Conservation (phyloP, 75 land plant genomes). For the Selaginella moellendorffii region DNA sequence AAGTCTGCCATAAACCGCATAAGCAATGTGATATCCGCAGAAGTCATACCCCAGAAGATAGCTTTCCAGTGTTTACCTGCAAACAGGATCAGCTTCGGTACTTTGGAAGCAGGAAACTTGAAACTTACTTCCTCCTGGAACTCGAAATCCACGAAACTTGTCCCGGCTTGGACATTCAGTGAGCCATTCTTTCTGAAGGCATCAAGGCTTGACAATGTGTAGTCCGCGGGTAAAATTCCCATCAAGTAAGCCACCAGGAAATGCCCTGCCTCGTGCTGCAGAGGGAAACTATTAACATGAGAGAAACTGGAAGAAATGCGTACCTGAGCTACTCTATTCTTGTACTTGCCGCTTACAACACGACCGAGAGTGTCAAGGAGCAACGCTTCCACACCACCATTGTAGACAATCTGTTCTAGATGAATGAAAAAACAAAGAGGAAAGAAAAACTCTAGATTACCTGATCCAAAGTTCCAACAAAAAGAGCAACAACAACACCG, state of each 20-base stretch:
- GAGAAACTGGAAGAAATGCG: not conserved
- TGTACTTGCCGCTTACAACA: constrained; percentile 53
- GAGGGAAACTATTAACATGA: too few relatives aligned
- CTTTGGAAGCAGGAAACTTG: not conserved
- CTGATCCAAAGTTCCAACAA: constrained; percentile 52
- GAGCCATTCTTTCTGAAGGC: constrained; percentile 62
- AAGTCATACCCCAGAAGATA: constrained; percentile 35
- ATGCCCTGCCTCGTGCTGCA: constrained; percentile 93
- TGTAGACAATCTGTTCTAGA: constrained; percentile 45
- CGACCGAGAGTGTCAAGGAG: constrained; percentile 73
- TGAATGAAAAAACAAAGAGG: too few relatives aligned
- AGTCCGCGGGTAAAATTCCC: constrained; percentile 72
- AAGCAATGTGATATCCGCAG: not conserved
- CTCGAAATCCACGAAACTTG: constrained; percentile 77
- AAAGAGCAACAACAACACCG: constrained; percentile 34
- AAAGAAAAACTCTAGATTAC: too few relatives aligned
- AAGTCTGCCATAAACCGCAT: constrained; percentile 27
- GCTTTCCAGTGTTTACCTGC: constrained; percentile 47
- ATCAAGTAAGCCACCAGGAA: constrained; percentile 81
- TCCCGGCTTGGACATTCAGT: constrained; percentile 78
- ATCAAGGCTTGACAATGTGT: constrained; percentile 66
- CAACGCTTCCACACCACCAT: constrained; percentile 64
- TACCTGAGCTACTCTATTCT: constrained; percentile 72
- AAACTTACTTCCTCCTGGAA: constrained; percentile 64
- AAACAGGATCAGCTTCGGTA: too few relatives aligned